Evolutionary conservation across 768 basidiomycete genomes (phyloP), one percentile per base, ranked within the genome.

Genomic region (Pisolithus albus): DNA sequence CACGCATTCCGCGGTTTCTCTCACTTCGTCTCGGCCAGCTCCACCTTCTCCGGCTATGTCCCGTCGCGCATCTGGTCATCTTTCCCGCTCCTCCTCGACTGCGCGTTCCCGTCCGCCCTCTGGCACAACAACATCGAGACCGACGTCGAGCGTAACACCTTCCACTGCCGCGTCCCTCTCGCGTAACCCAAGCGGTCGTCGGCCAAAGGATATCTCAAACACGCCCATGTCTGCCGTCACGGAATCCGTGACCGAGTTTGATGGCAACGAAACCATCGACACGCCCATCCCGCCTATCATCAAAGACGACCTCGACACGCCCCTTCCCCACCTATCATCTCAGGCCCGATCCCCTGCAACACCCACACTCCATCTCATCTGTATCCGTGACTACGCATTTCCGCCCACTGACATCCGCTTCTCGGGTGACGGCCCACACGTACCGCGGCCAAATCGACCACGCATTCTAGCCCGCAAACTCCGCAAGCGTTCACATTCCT

Each of bases 11-110:
- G 49, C 55, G 10, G 62, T 44, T 42, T 72, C 65, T 46, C 76
- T 71, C 54, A 71, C 70, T 0, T 75, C 76, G 11, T 75, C 74
- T 0, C 79, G 83, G 5, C 82, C 81, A 32, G 83, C 83, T 0
- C 83, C 83, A 0, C 78, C 78, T 4, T 83, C 81, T 1, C 83
- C 82, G 15, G 78, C 72, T 0, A 51, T 72, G 5, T 80, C 80
- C 0, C 75, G 80, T 34, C 53, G 70, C 52, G 48, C 66, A 45
- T 75, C 76, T 10, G 60, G 61, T 9, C 34, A 11, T 34, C 43
- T 64, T 7, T 66, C 65, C 4, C 64, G 65, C 11, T 8, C 56
- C 0, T 62, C 66, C 7, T 68, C 57, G 13, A 52, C 36, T 19
- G 51, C 54, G 5, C 52, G 52, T 10, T 58, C 65, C 0, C 42